A percentile compares a stretch with the other conserved stretches of the same genome.
phyloP scores from a whole-genome alignment of 129 eudicot species.

The Centella asiatica region DNA sequence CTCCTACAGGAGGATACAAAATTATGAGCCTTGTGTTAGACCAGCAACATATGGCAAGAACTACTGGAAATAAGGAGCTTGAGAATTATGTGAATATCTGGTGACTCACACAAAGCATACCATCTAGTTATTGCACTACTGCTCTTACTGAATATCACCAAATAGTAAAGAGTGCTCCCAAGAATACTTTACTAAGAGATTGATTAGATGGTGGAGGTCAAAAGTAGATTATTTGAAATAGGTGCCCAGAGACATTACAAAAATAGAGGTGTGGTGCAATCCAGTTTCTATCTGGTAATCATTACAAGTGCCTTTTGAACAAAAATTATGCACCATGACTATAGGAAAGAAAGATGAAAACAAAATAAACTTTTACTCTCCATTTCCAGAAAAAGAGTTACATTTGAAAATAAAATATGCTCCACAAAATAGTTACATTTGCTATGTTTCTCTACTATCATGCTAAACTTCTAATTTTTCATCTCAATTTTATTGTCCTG shows the following conservation, averaged over 20 bases:
- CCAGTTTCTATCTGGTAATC: no score
- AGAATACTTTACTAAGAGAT: background rate
- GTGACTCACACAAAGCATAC: background rate
- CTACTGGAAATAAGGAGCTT: background rate
- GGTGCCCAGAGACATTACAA: background rate
- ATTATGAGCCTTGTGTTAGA: background rate
- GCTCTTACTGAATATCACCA: background rate
- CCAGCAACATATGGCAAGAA: background rate
- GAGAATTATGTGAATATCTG: background rate
- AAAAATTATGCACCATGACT: no score
- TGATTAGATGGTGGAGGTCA: background rate
- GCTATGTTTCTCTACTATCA: no score
- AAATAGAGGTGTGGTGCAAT: background rate
- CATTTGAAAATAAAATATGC: no score
- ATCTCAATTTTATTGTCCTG: no score
- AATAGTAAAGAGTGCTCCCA: background rate
- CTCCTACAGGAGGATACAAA: slow-evolving; percentile 38
- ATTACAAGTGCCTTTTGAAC: background rate
- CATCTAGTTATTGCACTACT: background rate
- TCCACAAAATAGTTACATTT: no score
- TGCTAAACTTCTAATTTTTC: no score
- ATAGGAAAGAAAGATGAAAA: no score
- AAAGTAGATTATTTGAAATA: background rate
- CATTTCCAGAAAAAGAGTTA: no score
- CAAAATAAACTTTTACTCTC: no score